Base-by-base conservation (phyloP, 2,329 filamentous ascomycete species). In the Calonectria naviculata region DNA sequence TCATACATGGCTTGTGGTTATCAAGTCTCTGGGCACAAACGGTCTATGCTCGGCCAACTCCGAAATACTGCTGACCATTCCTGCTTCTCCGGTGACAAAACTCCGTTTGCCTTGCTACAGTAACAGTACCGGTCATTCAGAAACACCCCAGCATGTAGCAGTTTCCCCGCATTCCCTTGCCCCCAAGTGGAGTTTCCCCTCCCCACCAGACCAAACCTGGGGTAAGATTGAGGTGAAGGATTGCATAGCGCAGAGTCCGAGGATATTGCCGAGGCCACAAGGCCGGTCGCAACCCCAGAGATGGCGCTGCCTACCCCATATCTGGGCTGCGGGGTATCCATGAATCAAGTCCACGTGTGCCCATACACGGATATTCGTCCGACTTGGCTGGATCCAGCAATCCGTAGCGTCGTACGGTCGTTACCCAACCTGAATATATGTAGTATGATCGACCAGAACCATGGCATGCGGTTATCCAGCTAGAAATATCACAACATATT, bases 81-180 rank as follows among this genome's bases (percentile, higher is more conserved):
- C 52, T 12, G 52, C 19, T 24, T 56, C n/a, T n/a, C 34, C 8
- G n/a, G 19, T 21, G 38, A 5, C n/a, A 56, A 56, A 56, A 56
- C 19, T 21, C 7, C 5, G 29, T 38, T n/a, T 9, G 17, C 52
- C 31, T 36, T 13, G n/a, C 52, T 31, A 56, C 52, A 38, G n/a
- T 28, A 38, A 17, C 31, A 5, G 31, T 26, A 15, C 12, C 21
- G 26, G 29, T 56, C 31, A 17, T 19, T 34, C 52, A 56, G n/a
- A 24, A 26, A 19, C n/a, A 26, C 31, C 52, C 52, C n/a, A 56
- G 31, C 13, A 56, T 6, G 52, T 38, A 38, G 52, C 31, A 38
- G 31, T 56, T 41, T 46, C 67, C 67, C 67, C 67, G 67, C 67
- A 68, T 46, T 49, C 63, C 60, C 67, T 38, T 26, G 41, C 36